A percentile compares a stretch with the other conserved stretches of the same genome.
phyloP scores from a whole-genome alignment of 2,329 filamentous ascomycete species.

The Didymella pinodella region DNA sequence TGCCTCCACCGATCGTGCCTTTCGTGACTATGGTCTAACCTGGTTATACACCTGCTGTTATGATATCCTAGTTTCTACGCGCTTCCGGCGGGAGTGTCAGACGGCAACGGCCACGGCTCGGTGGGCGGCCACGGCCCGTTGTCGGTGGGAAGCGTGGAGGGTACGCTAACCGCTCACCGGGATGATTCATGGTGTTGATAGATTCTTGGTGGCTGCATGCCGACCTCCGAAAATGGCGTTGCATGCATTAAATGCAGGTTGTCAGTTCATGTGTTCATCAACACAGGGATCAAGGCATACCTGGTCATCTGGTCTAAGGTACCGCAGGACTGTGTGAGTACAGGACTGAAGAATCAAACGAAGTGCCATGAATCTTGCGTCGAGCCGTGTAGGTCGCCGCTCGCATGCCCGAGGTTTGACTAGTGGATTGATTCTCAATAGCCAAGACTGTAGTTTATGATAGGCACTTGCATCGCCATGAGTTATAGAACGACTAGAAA shows the following conservation, averaged over 20 bases:
- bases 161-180: conserved; percentile 1
- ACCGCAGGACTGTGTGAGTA: neutral
- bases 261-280: conserved; percentile 14
- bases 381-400: neutral
- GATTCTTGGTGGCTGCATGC: conserved; percentile 8
- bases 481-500: neutral
- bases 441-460: neutral
- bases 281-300: conserved; percentile 5
- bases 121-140: conserved; percentile 31
- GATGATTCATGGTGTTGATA: conserved; percentile 10
- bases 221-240: conserved; percentile 17
- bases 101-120: conserved; percentile 21
- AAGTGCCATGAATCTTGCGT: neutral
- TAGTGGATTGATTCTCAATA: neutral
- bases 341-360: neutral
- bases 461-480: neutral
- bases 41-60: neutral
- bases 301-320: conserved; percentile 3
- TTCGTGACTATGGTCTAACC: neutral
- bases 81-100: conserved; percentile 24
- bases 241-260: conserved; percentile 17
- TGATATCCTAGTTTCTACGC: conserved; percentile 3
- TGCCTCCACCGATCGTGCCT: neutral
- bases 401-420: too few relatives aligned
- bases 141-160: conserved; percentile 21